Conservation (phyloP, 306 rosid genomes). For the Neltuma alba region DNA sequence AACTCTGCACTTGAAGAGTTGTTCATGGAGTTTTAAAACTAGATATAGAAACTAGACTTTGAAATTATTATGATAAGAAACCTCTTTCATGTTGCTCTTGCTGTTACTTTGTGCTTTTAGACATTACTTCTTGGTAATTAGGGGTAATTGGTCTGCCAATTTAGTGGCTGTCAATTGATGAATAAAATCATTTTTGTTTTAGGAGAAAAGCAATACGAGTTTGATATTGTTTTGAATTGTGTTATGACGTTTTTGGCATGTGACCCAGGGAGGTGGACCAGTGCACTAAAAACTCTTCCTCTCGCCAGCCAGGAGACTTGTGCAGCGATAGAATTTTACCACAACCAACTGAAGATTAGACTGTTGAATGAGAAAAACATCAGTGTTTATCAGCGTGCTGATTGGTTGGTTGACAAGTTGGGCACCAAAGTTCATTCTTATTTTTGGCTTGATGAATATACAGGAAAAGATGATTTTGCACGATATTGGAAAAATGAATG, state of each 20-base stretch:
- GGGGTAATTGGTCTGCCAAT: slow-evolving; percentile 23
- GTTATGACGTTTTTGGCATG: slow-evolving; percentile 34
- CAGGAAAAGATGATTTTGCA: slow-evolving; percentile 78
- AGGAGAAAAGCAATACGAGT: neutral
- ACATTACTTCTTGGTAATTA: slow-evolving; percentile 3
- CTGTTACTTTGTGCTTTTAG: slow-evolving; percentile 8
- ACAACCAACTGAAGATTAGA: slow-evolving; percentile 79
- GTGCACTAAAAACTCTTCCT: slow-evolving; percentile 70
- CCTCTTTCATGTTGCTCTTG: neutral
- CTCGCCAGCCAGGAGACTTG: slow-evolving; percentile 85
- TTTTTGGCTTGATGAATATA: slow-evolving; percentile 95
- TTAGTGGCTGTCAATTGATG: slow-evolving; percentile 22
- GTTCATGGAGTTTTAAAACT: too few species aligned
- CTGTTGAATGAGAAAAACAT: slow-evolving; percentile 69
- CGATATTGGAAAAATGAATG: slow-evolving; percentile 89
- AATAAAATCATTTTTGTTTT: slow-evolving; percentile 12
- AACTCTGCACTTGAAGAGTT: too few species aligned
- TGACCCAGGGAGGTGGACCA: slow-evolving; percentile 67
- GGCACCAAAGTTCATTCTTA: slow-evolving; percentile 84
- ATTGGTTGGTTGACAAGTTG: slow-evolving; percentile 88
- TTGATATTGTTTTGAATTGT: slow-evolving; percentile 10
- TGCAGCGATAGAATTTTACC: slow-evolving; percentile 83
- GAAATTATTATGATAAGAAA: too few species aligned
- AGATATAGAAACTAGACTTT: too few species aligned
- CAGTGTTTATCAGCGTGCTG: slow-evolving; percentile 68